These are phyloP conservation scores for Halophytophthora batemanensis DNA, from an alignment of 352 stramenopile genomes.

Conservation along the genomic window DNA sequence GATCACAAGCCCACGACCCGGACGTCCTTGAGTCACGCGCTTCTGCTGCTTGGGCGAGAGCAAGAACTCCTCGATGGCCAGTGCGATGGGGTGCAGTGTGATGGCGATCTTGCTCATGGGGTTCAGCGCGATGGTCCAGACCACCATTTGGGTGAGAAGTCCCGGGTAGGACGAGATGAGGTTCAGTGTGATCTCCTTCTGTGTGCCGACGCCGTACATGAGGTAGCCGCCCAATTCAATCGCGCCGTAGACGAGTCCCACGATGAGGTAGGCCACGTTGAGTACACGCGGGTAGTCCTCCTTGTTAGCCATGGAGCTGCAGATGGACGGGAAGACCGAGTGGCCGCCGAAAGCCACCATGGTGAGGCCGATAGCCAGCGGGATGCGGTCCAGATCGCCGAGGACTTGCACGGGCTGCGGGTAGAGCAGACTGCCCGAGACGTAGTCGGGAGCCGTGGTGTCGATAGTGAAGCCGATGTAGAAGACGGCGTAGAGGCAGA, in stretches of 20 bases:
- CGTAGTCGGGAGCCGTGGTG: conserved; percentile 29
- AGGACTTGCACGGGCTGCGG: conserved; percentile 64
- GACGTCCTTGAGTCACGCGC: conserved; percentile 20
- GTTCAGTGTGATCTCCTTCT: conserved; percentile 87
- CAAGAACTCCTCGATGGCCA: conserved; percentile 73
- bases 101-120: conserved; percentile 89
- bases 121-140: conserved; percentile 85
- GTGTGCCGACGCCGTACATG: conserved; percentile 76
- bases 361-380: conserved; percentile 76
- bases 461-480: conserved; percentile 73
- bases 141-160: conserved; percentile 54
- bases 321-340: conserved; percentile 89
- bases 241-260: conserved; percentile 65
- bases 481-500: conserved; percentile 74
- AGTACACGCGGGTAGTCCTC: conserved; percentile 62
- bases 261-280: conserved; percentile 70
- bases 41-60: conserved; percentile 42
- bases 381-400: conserved; percentile 61
- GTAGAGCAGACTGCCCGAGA: conserved; percentile 52
- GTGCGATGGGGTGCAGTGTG: conserved; percentile 74
- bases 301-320: conserved; percentile 71
- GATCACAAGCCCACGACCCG: conserved; percentile 32
- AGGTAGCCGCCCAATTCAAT: conserved; percentile 80
- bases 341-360: conserved; percentile 88
- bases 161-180: conserved; percentile 67